Evolutionary conservation across 139 green algal species (phyloP).

Genomic region (Picochlorum sp.): DNA sequence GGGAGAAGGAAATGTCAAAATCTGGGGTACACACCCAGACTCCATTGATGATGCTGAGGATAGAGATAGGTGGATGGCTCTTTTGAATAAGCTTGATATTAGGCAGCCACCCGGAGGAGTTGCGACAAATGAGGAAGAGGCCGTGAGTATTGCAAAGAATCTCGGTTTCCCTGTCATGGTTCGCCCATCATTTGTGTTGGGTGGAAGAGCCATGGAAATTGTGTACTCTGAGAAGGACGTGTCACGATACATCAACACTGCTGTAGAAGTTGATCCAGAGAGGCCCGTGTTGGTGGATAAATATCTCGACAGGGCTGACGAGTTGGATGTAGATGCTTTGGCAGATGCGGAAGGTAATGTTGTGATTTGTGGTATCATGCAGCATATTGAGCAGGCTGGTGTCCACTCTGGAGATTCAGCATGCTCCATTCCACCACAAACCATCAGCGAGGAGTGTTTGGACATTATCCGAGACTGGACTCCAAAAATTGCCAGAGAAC

Average conservation of each 20-base stretch:
- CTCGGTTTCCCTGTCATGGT: slow-evolving; percentile 98
- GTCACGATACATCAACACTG: slow-evolving; percentile 54
- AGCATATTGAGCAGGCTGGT: slow-evolving; percentile 98
- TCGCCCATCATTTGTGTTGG: slow-evolving; percentile 93
- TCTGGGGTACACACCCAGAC: slow-evolving; percentile 94
- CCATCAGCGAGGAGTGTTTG: slow-evolving; percentile 63
- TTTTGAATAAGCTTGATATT: slow-evolving; percentile 77
- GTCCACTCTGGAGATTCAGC: slow-evolving; percentile 96
- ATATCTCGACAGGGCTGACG: slow-evolving; percentile 81
- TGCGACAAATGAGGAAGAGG: slow-evolving; percentile 57
- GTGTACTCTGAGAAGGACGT: slow-evolving; percentile 84
- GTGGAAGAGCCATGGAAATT: slow-evolving; percentile 97
- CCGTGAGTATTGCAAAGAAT: slow-evolving; percentile 58
- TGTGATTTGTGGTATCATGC: slow-evolving; percentile 97
- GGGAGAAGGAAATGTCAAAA: slow-evolving; percentile 76
- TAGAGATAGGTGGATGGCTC: slow-evolving; percentile 67
- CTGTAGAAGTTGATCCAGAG: slow-evolving; percentile 70
- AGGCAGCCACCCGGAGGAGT: slow-evolving; percentile 62
- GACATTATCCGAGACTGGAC: slow-evolving; percentile 81
- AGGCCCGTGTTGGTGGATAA: slow-evolving; percentile 96
- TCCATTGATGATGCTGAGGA: slow-evolving; percentile 97
- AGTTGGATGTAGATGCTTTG: slow-evolving; percentile 96
- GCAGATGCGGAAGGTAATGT: slow-evolving; percentile 84
- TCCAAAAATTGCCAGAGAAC: slow-evolving; percentile 66
- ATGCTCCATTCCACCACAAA: slow-evolving; percentile 90